Evolutionary conservation across 169 alveolate species (phyloP).

Genomic region (Amoebophrya sp.): DNA sequence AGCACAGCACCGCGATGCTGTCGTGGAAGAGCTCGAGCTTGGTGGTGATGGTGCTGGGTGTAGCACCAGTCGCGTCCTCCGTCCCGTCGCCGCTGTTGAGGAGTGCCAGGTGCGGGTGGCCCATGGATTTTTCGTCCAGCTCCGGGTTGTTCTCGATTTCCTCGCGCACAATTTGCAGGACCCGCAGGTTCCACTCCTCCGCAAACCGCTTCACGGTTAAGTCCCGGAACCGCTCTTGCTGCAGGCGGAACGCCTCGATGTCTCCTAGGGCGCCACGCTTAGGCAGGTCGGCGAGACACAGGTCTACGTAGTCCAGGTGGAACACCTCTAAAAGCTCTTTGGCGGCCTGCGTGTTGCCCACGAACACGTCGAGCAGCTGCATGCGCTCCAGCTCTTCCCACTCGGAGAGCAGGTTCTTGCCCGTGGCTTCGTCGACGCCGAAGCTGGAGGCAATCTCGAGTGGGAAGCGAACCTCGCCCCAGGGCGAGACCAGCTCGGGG

Average conservation of each 20-base stretch:
- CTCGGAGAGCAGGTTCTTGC: neutral
- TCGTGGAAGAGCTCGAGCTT: neutral
- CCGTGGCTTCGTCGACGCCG: neutral
- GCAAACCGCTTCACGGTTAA: neutral
- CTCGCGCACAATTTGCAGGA: neutral
- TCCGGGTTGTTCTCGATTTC: neutral
- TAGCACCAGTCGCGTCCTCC: no score
- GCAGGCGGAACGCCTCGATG: neutral
- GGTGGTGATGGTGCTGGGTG: neutral
- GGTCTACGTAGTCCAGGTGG: neutral
- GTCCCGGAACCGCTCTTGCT: neutral
- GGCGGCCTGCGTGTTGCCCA: neutral
- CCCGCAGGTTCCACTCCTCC: neutral
- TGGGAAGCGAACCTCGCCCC: neutral
- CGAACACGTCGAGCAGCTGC: slow-evolving; percentile 3
- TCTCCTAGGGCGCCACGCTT: neutral
- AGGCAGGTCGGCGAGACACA: neutral
- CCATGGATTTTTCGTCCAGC: neutral
- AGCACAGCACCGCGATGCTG: neutral
- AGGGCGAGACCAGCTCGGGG: neutral
- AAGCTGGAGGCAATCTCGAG: neutral
- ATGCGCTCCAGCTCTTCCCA: neutral
- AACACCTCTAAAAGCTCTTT: neutral
- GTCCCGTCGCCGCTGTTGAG: neutral
- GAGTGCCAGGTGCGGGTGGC: neutral